Percentiles rank a stretch among this genome's conserved stretches.
These are phyloP conservation scores for Karstenula rhodostoma DNA, from an alignment of 2,329 filamentous ascomycete genomes.

Conservation along the genomic window DNA sequence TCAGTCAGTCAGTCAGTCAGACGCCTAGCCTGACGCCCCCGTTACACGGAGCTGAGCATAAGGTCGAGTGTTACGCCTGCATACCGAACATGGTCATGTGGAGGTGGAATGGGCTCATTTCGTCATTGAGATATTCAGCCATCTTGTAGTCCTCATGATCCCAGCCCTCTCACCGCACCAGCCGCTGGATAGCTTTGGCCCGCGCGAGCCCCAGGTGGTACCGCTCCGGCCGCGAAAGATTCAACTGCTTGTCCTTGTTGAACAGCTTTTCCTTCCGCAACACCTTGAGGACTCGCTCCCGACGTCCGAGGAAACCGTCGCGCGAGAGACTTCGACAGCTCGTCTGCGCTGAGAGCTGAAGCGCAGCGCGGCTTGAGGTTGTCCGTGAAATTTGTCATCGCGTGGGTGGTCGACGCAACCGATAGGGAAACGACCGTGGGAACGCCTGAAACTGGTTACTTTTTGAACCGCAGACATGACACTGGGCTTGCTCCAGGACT, in stretches of 20 bases:
- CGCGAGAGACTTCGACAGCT: slow-evolving; percentile 56
- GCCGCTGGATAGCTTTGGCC: slow-evolving; percentile 59
- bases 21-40: slow-evolving; percentile 27
- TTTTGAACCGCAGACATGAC: neutral
- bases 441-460: neutral
- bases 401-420: neutral
- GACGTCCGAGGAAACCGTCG: slow-evolving; percentile 59
- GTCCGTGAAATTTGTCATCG: slow-evolving; percentile 60
- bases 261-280: slow-evolving; percentile 59
- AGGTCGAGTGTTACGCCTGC: slow-evolving; percentile 10
- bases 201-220: slow-evolving; percentile 62
- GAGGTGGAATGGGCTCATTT: slow-evolving; percentile 62
- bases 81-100: slow-evolving; percentile 61
- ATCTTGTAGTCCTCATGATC: slow-evolving; percentile 60
- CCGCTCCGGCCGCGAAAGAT: slow-evolving; percentile 60
- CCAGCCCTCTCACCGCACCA: slow-evolving; percentile 58
- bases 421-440: neutral
- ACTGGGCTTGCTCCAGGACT: neutral
- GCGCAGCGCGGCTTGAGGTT: slow-evolving; percentile 55
- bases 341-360: slow-evolving; percentile 54
- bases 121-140: slow-evolving; percentile 62
- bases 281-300: slow-evolving; percentile 56
- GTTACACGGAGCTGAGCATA: slow-evolving; percentile 21
- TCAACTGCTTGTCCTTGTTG: slow-evolving; percentile 59
- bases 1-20: neutral